Evolutionary conservation across 768 basidiomycete genomes (phyloP).

Genomic region (Tylopilus intermedius): DNA sequence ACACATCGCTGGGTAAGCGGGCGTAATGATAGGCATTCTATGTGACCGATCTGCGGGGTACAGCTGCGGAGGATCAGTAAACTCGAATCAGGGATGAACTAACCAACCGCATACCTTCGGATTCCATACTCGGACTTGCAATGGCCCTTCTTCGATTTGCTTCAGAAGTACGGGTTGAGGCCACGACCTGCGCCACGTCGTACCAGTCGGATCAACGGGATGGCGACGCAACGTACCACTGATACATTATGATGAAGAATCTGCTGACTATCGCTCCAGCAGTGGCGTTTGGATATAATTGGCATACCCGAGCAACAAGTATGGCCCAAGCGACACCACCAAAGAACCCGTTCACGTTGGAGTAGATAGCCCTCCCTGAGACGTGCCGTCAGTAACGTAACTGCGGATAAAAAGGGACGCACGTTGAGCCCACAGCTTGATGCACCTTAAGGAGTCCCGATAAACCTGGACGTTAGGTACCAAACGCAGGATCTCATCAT

Average conservation of each 20-base stretch:
- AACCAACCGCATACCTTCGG: constrained; percentile 58
- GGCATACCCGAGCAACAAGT: constrained; percentile 98
- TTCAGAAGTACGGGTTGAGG: constrained; percentile 96
- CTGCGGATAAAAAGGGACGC: constrained; percentile 28
- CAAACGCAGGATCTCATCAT: constrained; percentile 89
- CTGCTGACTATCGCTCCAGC: constrained; percentile 95
- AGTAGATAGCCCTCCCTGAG: constrained; percentile 91
- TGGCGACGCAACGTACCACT: constrained; percentile 63
- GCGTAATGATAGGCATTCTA: constrained; percentile 99
- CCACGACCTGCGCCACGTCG: constrained; percentile 71
- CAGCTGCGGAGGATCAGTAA: constrained; percentile 43
- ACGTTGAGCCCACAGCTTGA: constrained; percentile 98
- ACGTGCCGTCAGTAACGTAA: constrained; percentile 6
- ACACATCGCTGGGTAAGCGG: constrained; percentile 98
- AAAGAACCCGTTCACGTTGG: constrained; percentile 95
- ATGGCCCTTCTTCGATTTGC: constrained; percentile 91
- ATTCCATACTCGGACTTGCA: constrained; percentile 96
- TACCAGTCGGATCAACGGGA: neutral
- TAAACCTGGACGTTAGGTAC: constrained; percentile 94
- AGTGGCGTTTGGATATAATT: constrained; percentile 91
- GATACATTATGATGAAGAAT: constrained; percentile 97
- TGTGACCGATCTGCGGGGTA: constrained; percentile 93
- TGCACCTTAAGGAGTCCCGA: constrained; percentile 89
- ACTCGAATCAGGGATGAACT: too few relatives aligned
- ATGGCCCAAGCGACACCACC: constrained; percentile 99